Percentiles rank a stretch among this genome's conserved stretches.
phyloP scores from a whole-genome alignment of 164 flowering plant genomes.

The Nymphaea colorata region DNA sequence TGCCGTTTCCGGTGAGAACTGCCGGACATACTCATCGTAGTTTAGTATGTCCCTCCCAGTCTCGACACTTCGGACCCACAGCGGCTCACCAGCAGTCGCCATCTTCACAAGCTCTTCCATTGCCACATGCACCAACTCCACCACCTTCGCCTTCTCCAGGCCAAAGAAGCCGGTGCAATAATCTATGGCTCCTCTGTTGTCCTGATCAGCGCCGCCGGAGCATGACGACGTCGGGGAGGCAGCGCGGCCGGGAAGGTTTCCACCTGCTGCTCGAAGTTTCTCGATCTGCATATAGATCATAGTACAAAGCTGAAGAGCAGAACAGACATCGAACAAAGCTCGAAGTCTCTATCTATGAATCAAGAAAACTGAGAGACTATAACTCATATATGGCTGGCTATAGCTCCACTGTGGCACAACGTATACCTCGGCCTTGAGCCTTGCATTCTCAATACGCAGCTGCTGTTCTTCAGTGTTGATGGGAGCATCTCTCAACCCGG shows the following conservation, averaged over 20 bases:
- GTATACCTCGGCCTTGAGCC: constrained; percentile 86
- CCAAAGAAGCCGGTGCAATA: constrained; percentile 68
- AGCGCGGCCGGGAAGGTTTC: constrained; percentile 31
- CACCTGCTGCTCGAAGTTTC: constrained; percentile 40
- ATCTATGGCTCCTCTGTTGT: constrained; percentile 49
- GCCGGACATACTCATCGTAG: constrained; percentile 76
- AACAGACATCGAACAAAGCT: too few species aligned
- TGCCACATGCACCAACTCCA: constrained; percentile 48
- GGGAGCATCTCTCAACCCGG: constrained; percentile 31
- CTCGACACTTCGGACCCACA: constrained; percentile 88
- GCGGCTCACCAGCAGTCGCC: constrained; percentile 73
- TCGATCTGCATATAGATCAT: constrained; percentile 37
- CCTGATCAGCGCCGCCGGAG: constrained; percentile 52
- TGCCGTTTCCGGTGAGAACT: constrained; percentile 29
- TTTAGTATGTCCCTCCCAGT: constrained; percentile 93
- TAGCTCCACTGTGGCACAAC: neutral
- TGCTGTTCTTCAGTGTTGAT: constrained; percentile 59
- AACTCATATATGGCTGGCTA: too few species aligned
- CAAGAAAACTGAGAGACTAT: too few species aligned
- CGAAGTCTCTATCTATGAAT: too few species aligned
- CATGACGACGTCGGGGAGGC: constrained; percentile 49
- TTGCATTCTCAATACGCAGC: constrained; percentile 73
- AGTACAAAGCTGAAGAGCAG: too few species aligned
- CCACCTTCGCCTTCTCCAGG: constrained; percentile 57
- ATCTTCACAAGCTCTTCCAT: constrained; percentile 65